These are phyloP conservation scores for Fusarium albosuccineum DNA, from an alignment of 2,329 filamentous ascomycete genomes.

Conservation along the genomic window DNA sequence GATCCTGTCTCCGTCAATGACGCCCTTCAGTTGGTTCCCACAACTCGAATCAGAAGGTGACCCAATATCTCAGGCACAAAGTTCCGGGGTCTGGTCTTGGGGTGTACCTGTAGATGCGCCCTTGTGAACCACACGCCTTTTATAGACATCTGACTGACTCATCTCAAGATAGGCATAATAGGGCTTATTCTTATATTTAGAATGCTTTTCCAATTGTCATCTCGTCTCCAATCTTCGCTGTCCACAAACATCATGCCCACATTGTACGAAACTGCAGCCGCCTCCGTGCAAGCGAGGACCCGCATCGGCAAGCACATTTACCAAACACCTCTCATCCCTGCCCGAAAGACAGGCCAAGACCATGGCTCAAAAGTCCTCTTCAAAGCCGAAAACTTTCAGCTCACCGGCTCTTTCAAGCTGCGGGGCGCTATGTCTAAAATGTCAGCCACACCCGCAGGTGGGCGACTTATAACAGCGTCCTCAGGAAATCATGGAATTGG, in stretches of 20 bases:
- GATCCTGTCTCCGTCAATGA: too few species aligned
- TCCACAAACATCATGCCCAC: neutral
- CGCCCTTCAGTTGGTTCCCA: too few species aligned
- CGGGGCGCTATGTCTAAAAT: constrained; percentile 46
- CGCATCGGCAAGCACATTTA: constrained; percentile 7
- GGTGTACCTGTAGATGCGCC: too few species aligned
- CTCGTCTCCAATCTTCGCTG: neutral
- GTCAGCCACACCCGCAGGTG: constrained; percentile 16
- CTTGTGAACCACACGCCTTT: too few species aligned
- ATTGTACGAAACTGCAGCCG: neutral
- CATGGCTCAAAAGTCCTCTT: constrained; percentile 23
- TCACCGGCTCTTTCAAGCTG: constrained; percentile 46
- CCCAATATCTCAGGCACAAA: too few species aligned
- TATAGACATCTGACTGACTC: too few species aligned
- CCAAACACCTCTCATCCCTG: constrained; percentile 8
- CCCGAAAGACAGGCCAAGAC: neutral
- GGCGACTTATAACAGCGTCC: constrained; percentile 1
- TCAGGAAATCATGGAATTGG: constrained; percentile 5
- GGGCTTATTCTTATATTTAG: neutral
- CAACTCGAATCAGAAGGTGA: too few species aligned
- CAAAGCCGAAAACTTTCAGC: constrained; percentile 46
- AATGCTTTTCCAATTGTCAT: neutral
- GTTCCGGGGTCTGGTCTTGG: too few species aligned
- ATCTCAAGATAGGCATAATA: neutral
- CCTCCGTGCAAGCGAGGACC: neutral